These are phyloP conservation scores for Saccharomycopsis sp. DNA, from an alignment of 805 yeast genomes.

Conservation along the genomic window DNA sequence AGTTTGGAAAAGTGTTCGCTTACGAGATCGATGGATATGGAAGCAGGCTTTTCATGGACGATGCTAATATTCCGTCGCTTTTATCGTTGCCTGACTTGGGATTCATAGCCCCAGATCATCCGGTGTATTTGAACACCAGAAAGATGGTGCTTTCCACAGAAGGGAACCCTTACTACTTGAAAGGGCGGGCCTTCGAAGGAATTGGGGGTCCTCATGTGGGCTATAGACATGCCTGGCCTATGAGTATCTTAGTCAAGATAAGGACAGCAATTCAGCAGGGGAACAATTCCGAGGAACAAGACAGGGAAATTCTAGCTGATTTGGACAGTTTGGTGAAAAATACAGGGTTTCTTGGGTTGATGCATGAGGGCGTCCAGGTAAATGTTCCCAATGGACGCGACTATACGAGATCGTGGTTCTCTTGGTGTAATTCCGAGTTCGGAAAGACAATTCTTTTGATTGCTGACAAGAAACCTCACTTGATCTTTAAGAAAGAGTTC, in stretches of 20 bases:
- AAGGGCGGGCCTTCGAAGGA: slow-evolving; percentile 61
- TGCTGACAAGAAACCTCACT: slow-evolving; percentile 64
- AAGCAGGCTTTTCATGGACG: slow-evolving; percentile 70
- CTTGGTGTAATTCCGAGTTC: slow-evolving; percentile 91
- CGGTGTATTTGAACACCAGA: slow-evolving; percentile 70
- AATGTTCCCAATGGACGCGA: slow-evolving; percentile 37
- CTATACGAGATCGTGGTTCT: slow-evolving; percentile 86
- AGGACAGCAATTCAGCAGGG: slow-evolving; percentile 54
- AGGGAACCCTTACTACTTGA: slow-evolving; percentile 74
- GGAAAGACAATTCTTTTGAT: slow-evolving; percentile 79
- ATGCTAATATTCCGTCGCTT: slow-evolving; percentile 82
- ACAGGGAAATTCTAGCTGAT: slow-evolving; percentile 51
- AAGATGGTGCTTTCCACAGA: slow-evolving; percentile 58
- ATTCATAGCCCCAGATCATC: slow-evolving; percentile 43
- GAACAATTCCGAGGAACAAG: slow-evolving; percentile 25
- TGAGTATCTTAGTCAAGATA: slow-evolving; percentile 70
- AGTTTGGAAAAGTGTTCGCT: slow-evolving; percentile 73
- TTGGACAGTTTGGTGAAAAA: slow-evolving; percentile 47
- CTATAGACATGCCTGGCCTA: slow-evolving; percentile 79
- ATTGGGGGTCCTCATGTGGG: slow-evolving; percentile 93
- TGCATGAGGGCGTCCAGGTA: slow-evolving; percentile 79
- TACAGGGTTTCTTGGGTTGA: slow-evolving; percentile 70
- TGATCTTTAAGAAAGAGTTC: slow-evolving; percentile 48
- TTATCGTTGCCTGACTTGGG: slow-evolving; percentile 79
- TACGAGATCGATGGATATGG: slow-evolving; percentile 89